These are phyloP conservation scores for Dimargaris cristalligena DNA, from an alignment of 192 early-diverging fungal genomes.

Conservation along the genomic window DNA sequence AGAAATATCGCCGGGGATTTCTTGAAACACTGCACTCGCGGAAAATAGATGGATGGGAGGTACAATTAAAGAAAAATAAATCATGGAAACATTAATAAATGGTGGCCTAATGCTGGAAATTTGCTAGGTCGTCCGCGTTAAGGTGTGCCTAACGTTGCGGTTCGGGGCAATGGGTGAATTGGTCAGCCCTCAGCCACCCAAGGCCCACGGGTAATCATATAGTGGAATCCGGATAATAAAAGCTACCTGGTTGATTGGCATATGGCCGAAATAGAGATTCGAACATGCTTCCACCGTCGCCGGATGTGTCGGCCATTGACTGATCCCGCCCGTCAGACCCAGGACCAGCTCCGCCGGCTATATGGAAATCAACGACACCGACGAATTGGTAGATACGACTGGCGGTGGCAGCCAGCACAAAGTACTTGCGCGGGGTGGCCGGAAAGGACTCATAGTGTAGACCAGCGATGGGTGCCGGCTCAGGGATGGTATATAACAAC, in stretches of 20 bases:
- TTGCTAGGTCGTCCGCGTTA: too few species aligned
- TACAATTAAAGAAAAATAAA: too few species aligned
- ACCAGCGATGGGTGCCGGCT: slow-evolving; percentile 57
- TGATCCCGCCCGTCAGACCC: slow-evolving; percentile 9
- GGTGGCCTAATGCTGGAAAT: too few species aligned
- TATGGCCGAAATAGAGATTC: slow-evolving; percentile 54
- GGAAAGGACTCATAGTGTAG: slow-evolving; percentile 73
- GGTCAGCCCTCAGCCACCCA: too few species aligned
- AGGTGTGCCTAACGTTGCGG: too few species aligned
- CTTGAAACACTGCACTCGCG: slow-evolving; percentile 34
- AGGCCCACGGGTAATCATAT: too few species aligned
- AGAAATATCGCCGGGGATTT: slow-evolving; percentile 36
- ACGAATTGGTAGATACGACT: slow-evolving; percentile 87
- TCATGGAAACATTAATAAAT: too few species aligned
- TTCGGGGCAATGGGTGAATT: too few species aligned
- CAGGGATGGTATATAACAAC: slow-evolving; percentile 40
- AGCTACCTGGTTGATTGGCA: slow-evolving; percentile 49
- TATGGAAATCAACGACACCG: slow-evolving; percentile 34
- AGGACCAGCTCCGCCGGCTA: slow-evolving; percentile 6
- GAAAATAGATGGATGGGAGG: too few species aligned
- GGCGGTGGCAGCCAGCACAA: slow-evolving; percentile 65
- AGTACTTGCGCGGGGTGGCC: slow-evolving; percentile 47
- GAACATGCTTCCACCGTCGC: slow-evolving; percentile 52
- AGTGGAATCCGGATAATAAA: too few species aligned
- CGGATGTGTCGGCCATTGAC: slow-evolving; percentile 20